A percentile compares a stretch with the other conserved stretches of the same genome.
Evolutionary conservation across 163 green algal genomes (phyloP).

Genomic region (Prototheca wickerhamii): DNA sequence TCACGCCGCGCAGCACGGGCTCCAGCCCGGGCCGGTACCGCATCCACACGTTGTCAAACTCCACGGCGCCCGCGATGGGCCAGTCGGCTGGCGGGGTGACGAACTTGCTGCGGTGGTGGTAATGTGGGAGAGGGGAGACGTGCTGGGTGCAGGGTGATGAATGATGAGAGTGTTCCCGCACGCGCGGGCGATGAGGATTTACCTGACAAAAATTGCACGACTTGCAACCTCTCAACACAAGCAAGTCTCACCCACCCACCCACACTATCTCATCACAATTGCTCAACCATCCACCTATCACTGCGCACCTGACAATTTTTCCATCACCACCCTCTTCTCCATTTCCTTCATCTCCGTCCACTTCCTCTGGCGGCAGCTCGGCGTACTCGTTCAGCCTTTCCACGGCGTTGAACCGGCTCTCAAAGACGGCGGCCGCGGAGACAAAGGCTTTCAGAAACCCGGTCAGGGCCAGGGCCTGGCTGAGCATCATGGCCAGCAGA

Average conservation of each 20-base stretch:
- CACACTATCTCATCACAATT: no score
- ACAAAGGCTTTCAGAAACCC: constrained; percentile 72
- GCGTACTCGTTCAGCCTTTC: constrained; percentile 73
- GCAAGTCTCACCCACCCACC: no score
- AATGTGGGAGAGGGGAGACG: not conserved
- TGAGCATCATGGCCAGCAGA: constrained; percentile 33
- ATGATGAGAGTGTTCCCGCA: no score
- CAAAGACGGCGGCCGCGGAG: constrained; percentile 64
- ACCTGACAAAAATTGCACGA: no score
- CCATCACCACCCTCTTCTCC: not conserved
- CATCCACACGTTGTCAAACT: constrained; percentile 57
- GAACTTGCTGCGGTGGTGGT: not conserved
- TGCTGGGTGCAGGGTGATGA: no score
- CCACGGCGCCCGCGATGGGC: constrained; percentile 55
- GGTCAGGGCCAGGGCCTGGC: constrained; percentile 65
- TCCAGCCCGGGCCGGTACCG: constrained; percentile 69
- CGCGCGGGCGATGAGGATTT: no score
- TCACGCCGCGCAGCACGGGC: constrained; percentile 63
- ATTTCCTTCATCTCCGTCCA: constrained; percentile 10
- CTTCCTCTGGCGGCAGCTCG: constrained; percentile 34
- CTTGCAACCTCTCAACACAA: no score
- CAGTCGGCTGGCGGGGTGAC: constrained; percentile 26
- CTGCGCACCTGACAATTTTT: not conserved
- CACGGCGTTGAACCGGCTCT: constrained; percentile 86
- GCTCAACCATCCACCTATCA: no score